Base-by-base conservation (phyloP, 139 green algal species). In the Pedinophyceae sp. region DNA sequence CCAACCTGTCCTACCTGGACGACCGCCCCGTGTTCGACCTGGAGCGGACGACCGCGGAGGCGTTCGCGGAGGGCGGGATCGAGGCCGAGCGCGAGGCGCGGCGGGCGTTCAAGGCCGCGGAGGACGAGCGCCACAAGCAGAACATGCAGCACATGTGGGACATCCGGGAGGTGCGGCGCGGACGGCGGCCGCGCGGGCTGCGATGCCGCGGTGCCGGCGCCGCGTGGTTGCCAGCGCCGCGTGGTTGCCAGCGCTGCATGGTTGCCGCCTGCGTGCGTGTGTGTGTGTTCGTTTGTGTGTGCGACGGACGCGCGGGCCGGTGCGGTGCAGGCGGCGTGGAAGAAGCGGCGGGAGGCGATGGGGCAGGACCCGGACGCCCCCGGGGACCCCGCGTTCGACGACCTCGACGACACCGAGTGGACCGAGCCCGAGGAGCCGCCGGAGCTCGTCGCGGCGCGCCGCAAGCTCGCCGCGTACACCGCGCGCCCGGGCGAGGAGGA, bases 1-100 rank as follows among this genome's bases (percentile, higher is more conserved):
- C 70, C 0, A 55, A 27, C 2, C 71, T 94, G 5, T 78, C 66
- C 5, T 93, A 94, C 67, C 59, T 94, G 25, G 84, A 94, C 50
- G 84, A 93, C 48, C 64, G 84, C 16, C 85, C 85, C 7, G 70
- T 94, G 2, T 83, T 77, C 43, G 72, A 86, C 4, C 46, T 74
- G 30, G 85, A 94, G 66, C 58, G 84, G 20, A 54, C 60, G 16
- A 69, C 65, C 18, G 68, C 74, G 2, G 68, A 83, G 47, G 83
- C 83, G 2, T 94, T 83, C 74, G 54, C 58, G 2, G 17, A 23
- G 22, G 76, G 76, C 18, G 84, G 84, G 0, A 18, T 91, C 39
- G 82, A 93, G 1, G 78, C 68, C 1, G 82, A 93, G 75, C 71
- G 82, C 4, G 62, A 54, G 3, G 83, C 79, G 70, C 76, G 77